A percentile compares a stretch with the other conserved stretches of the same genome.
Conservation (phyloP, 352 stramenopile species). For the Lagenidium giganteum region DNA sequence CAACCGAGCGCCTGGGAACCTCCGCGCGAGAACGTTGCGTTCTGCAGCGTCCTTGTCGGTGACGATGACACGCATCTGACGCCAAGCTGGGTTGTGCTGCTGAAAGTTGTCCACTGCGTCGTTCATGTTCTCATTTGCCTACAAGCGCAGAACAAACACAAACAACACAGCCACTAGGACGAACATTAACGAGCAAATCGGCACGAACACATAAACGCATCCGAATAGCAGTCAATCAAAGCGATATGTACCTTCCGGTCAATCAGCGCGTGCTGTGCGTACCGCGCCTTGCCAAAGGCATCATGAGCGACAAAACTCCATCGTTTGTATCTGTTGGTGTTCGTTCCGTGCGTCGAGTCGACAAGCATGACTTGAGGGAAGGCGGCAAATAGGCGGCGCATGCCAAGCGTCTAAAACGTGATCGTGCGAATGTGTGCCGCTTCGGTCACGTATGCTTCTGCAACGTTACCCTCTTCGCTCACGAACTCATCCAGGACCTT, state of each 20-base stretch:
- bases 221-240: too few species aligned
- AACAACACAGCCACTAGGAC: too few species aligned
- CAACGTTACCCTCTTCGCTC: neutral
- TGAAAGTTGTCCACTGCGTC: constrained; percentile 7
- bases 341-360: constrained; percentile 10
- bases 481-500: constrained; percentile 6
- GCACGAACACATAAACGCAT: too few species aligned
- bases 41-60: constrained; percentile 9
- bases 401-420: constrained; percentile 9
- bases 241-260: too few species aligned
- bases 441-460: neutral
- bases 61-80: too few species aligned
- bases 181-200: too few species aligned
- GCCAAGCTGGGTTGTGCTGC: constrained; percentile 1
- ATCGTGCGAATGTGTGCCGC: neutral
- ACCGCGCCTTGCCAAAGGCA: constrained; percentile 10
- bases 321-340: constrained; percentile 11
- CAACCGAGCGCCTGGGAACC: constrained; percentile 1
- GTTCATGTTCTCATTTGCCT: constrained; percentile 7
- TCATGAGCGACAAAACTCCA: constrained; percentile 12
- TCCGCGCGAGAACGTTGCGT: constrained; percentile 1
- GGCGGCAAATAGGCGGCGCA: constrained; percentile 3
- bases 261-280: too few species aligned
- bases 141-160: constrained; percentile 14
- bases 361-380: constrained; percentile 7